Conservation (phyloP, 2,329 filamentous ascomycete species). For the Acrocalymma vagum region DNA sequence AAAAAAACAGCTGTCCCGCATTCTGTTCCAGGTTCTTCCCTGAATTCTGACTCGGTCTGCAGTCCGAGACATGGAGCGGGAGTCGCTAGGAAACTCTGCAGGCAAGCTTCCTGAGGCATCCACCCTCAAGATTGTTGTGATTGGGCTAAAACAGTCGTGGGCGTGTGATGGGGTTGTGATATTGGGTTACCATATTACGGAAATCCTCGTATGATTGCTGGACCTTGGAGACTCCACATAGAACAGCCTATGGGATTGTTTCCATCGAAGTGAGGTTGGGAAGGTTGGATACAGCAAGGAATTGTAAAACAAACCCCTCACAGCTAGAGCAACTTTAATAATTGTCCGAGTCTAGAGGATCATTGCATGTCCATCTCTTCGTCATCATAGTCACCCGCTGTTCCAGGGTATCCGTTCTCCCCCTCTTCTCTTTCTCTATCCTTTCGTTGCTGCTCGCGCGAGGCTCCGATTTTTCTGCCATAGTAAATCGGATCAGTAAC, state of each 20-base stretch:
- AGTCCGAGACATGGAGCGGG: too few species aligned
- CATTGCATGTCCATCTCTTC: constrained; percentile 50
- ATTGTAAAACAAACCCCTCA: neutral
- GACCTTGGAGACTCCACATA: neutral
- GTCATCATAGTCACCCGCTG: constrained; percentile 70
- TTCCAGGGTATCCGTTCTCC: constrained; percentile 61
- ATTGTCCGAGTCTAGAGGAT: too few species aligned
- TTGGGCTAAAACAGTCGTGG: constrained; percentile 12
- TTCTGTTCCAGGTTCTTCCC: too few species aligned
- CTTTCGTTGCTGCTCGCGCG: constrained; percentile 77
- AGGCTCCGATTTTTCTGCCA: constrained; percentile 78
- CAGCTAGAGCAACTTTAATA: neutral
- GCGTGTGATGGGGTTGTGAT: constrained; percentile 9
- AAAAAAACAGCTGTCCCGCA: too few species aligned
- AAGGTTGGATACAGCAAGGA: too few species aligned
- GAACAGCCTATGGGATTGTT: neutral
- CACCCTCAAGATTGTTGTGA: neutral
- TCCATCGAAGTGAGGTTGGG: too few species aligned
- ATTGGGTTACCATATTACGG: neutral
- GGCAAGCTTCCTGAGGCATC: neutral
- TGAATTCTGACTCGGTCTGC: too few species aligned
- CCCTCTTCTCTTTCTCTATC: constrained; percentile 78
- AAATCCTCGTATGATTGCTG: neutral
- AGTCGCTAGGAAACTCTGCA: too few species aligned
- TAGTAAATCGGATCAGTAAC: constrained; percentile 21